Conservation (phyloP, 352 stramenopile genomes). For the Pythium dissimile region DNA sequence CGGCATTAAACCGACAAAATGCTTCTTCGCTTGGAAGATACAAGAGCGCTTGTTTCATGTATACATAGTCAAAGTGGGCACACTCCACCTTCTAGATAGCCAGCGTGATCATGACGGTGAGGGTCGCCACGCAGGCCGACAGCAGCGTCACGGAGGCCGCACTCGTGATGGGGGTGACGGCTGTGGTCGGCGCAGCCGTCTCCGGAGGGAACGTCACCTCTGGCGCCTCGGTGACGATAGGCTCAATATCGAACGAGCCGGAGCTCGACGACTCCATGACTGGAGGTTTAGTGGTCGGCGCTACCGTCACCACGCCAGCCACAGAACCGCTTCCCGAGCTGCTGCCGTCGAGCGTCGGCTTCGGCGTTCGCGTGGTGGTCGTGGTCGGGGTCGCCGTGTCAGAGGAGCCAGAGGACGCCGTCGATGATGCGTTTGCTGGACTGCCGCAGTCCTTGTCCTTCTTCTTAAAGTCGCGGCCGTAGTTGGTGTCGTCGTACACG, state of each 20-base stretch:
- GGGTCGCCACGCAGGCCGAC: background rate
- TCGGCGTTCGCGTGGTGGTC: too few relatives aligned
- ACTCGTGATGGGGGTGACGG: background rate
- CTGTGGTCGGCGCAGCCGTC: conserved; percentile 5
- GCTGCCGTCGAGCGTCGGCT: conserved; percentile 5
- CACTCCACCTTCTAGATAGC: too few relatives aligned
- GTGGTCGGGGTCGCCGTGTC: conserved; percentile 8
- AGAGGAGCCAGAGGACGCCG: background rate
- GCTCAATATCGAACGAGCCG: conserved; percentile 10
- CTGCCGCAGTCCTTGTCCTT: conserved; percentile 47
- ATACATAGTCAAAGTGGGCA: too few relatives aligned
- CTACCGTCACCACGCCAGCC: conserved; percentile 6
- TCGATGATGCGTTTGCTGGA: background rate
- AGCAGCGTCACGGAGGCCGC: background rate
- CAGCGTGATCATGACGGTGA: background rate
- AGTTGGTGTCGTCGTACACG: conserved; percentile 69
- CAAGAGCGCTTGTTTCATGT: conserved; percentile 5
- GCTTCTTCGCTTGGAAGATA: too few relatives aligned
- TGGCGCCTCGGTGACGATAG: background rate
- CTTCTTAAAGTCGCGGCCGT: conserved; percentile 32
- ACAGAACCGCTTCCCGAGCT: conserved; percentile 11
- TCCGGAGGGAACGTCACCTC: conserved; percentile 17
- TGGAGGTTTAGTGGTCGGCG: background rate
- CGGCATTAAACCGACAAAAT: too few relatives aligned
- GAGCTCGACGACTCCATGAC: conserved; percentile 4